Evolutionary conservation across 2,329 filamentous ascomycete genomes (phyloP).

Genomic region (Nothopassalora personata): DNA sequence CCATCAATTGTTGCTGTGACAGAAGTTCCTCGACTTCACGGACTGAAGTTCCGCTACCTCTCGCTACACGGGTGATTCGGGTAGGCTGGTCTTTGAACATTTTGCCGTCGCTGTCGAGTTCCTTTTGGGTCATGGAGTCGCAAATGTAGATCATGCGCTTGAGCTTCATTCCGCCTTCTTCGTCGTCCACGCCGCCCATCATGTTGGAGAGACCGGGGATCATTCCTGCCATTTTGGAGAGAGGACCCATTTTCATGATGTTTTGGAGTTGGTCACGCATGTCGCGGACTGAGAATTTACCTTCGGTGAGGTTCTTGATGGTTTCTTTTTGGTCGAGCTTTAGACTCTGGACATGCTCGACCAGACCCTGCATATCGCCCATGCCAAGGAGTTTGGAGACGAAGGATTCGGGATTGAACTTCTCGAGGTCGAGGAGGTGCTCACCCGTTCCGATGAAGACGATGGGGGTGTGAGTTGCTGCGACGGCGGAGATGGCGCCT

Average conservation of each 20-base stretch:
- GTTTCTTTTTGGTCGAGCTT: conserved; percentile 98
- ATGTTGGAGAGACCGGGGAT: conserved; percentile 90
- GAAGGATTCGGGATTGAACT: conserved; percentile 88
- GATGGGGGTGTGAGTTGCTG: conserved; percentile 92
- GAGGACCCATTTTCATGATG: conserved; percentile 99
- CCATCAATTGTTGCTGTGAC: conserved; percentile 99
- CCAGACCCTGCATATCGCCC: conserved; percentile 91
- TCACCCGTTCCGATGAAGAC: conserved; percentile 98
- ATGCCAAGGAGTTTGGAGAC: conserved; percentile 91
- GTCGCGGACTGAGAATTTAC: conserved; percentile 92
- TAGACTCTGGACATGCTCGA: conserved; percentile 93
- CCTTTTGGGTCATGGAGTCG: conserved; percentile 95
- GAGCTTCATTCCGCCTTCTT: conserved; percentile 87
- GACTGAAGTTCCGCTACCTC: conserved; percentile 84
- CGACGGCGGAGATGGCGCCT: conserved; percentile 95
- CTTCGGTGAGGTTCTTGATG: conserved; percentile 97
- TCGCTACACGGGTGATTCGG: conserved; percentile 85
- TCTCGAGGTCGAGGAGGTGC: conserved; percentile 90
- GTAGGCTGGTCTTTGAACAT: conserved; percentile 88
- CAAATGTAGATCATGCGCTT: conserved; percentile 99
- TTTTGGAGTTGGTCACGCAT: conserved; percentile 92
- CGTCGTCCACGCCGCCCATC: conserved; percentile 95
- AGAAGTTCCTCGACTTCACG: conserved; percentile 91
- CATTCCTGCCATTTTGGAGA: conserved; percentile 98
- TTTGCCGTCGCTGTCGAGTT: conserved; percentile 92